Evolutionary conservation across 1,284 basidiomycete species (phyloP).

Genomic region (Ustilago loliicola): DNA sequence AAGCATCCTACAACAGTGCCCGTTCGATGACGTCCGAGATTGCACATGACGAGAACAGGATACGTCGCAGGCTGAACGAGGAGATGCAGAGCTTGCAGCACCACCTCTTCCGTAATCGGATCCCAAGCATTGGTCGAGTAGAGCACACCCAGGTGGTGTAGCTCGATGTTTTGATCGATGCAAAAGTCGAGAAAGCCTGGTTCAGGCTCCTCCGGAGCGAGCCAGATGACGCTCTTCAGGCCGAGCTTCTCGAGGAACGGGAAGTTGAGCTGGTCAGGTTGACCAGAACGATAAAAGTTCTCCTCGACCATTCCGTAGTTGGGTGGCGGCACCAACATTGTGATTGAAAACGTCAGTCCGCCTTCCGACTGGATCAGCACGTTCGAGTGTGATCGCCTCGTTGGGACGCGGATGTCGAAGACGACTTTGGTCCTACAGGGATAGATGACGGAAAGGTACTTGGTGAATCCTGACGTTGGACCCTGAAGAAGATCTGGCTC

Average conservation of each 20-base stretch:
- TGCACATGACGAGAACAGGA: slow-evolving; percentile 74
- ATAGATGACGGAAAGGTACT: not conserved
- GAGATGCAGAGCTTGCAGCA: slow-evolving; percentile 73
- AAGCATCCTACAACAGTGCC: slow-evolving; percentile 74
- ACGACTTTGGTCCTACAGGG: too few species aligned
- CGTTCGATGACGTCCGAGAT: slow-evolving; percentile 74
- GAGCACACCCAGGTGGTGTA: slow-evolving; percentile 72
- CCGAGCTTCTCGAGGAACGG: slow-evolving; percentile 74
- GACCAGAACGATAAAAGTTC: slow-evolving; percentile 74
- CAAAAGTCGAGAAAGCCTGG: slow-evolving; percentile 71
- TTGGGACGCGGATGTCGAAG: not conserved
- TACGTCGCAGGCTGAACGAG: slow-evolving; percentile 73
- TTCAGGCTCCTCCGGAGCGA: slow-evolving; percentile 74
- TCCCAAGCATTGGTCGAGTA: slow-evolving; percentile 71
- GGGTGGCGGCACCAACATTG: slow-evolving; percentile 73
- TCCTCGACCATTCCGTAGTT: slow-evolving; percentile 75
- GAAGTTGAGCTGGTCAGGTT: slow-evolving; percentile 74
- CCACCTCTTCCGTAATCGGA: slow-evolving; percentile 73
- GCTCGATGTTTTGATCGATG: slow-evolving; percentile 67
- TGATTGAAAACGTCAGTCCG: not conserved
- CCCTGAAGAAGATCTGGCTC: not conserved
- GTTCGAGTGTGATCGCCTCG: not conserved
- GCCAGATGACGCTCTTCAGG: slow-evolving; percentile 74
- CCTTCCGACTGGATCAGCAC: not conserved
- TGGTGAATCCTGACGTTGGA: not conserved